These are phyloP conservation scores for Asterella californica DNA, from an alignment of 225 moss, liverwort and hornwort genomes.

Conservation along the genomic window DNA sequence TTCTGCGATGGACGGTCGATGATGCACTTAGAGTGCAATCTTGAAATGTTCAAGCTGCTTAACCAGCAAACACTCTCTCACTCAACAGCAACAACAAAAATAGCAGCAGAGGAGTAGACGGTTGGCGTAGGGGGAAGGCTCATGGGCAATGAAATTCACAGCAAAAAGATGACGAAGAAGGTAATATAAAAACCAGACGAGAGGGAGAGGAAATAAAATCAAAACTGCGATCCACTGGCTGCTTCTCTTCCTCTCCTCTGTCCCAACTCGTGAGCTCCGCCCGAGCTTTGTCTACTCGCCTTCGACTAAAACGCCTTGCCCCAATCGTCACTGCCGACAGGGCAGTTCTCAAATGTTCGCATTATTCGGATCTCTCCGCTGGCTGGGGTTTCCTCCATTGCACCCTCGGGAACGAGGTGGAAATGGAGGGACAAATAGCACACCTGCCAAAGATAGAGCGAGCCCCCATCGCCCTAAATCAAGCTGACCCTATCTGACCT, in stretches of 20 bases:
- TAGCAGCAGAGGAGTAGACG: not conserved
- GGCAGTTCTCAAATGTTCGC: not conserved
- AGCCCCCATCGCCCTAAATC: not conserved
- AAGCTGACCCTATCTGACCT: not conserved
- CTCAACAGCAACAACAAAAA: not conserved
- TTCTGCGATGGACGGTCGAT: not conserved
- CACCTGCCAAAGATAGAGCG: not conserved
- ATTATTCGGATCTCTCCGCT: slow-evolving; percentile 16
- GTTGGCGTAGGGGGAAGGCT: not conserved
- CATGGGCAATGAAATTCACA: not conserved
- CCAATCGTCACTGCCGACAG: not conserved
- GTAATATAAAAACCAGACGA: not conserved
- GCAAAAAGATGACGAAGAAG: not conserved
- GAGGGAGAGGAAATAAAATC: not conserved
- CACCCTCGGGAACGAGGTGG: no score
- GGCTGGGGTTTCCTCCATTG: no score
- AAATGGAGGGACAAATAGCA: not conserved
- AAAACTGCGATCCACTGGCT: not conserved
- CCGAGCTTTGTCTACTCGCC: not conserved
- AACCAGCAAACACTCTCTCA: not conserved
- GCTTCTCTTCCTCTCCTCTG: not conserved
- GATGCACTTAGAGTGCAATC: not conserved
- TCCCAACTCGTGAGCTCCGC: not conserved
- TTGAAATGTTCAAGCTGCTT: not conserved
- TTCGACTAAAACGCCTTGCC: not conserved